Percentiles rank a stretch among this genome's conserved stretches.
Evolutionary conservation across 257 asterid species (phyloP).

Genomic region (Phtheirospermum japonicum): DNA sequence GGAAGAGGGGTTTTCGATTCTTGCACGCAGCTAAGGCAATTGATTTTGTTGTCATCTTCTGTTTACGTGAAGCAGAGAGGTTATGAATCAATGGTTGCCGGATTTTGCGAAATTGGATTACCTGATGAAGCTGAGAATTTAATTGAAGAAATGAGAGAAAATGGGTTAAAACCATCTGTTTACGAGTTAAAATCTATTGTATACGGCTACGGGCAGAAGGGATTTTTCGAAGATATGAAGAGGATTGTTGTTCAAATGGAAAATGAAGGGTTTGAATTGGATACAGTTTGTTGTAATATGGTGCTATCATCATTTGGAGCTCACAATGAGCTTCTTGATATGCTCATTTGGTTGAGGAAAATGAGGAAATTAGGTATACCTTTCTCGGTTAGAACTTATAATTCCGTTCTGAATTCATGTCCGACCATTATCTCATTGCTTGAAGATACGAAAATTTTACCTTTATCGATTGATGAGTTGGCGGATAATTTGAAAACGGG

Average conservation of each 20-base stretch:
- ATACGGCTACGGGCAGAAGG: conserved; percentile 73
- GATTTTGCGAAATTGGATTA: conserved; percentile 58
- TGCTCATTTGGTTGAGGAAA: conserved; percentile 61
- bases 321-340: conserved; percentile 45
- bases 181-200: conserved; percentile 55
- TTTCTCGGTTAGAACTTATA: conserved; percentile 62
- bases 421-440: conserved; percentile 46
- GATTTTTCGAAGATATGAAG: conserved; percentile 70
- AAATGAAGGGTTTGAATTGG: conserved; percentile 57
- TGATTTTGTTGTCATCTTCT: conserved; percentile 46
- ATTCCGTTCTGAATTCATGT: conserved; percentile 72
- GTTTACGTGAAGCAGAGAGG: conserved; percentile 60
- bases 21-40: conserved; percentile 37
- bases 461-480: conserved; percentile 55
- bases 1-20: conserved; percentile 44
- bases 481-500: conserved; percentile 34
- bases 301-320: conserved; percentile 74
- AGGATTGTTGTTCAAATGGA: conserved; percentile 48
- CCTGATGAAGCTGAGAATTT: conserved; percentile 62
- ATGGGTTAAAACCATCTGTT: conserved; percentile 61
- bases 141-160: conserved; percentile 59
- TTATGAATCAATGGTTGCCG: conserved; percentile 57
- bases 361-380: conserved; percentile 47
- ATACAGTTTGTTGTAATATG: conserved; percentile 77
- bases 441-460: conserved; percentile 45